A percentile compares a stretch with the other conserved stretches of the same genome.
Conservation (phyloP, 768 basidiomycete species). For the Russula sp. region DNA sequence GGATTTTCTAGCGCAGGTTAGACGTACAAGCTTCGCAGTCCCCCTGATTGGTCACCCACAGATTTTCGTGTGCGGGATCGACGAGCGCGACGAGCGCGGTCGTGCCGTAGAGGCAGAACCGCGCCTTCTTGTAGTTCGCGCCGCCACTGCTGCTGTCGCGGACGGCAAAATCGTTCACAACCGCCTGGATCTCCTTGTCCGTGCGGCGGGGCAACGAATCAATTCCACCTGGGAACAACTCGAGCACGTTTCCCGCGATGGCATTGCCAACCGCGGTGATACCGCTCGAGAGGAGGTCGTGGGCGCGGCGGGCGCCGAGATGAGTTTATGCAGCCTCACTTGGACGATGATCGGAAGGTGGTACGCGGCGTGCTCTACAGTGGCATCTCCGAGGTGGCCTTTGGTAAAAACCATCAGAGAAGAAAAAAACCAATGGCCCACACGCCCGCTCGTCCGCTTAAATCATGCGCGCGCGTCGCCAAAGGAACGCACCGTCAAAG, state of each 20-base stretch:
- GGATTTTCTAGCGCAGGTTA: too few relatives aligned
- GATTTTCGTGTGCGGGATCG: constrained; percentile 58
- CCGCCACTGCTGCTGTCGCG: constrained; percentile 29
- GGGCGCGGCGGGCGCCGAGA: constrained; percentile 25
- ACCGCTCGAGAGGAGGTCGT: constrained; percentile 32
- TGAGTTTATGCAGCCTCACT: constrained; percentile 30
- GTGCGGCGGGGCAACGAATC: constrained; percentile 35
- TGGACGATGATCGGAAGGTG: constrained; percentile 37
- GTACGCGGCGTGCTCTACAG: constrained; percentile 38
- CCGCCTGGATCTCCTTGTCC: constrained; percentile 47
- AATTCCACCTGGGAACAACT: constrained; percentile 47
- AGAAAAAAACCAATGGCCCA: too few relatives aligned
- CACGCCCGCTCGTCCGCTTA: too few relatives aligned
- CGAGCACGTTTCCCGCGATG: constrained; percentile 39
- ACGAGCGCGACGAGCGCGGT: constrained; percentile 70
- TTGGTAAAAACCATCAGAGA: too few relatives aligned
- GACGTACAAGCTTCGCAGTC: constrained; percentile 71
- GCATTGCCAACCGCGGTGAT: constrained; percentile 37
- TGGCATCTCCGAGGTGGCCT: constrained; percentile 45
- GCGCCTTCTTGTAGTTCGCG: constrained; percentile 58
- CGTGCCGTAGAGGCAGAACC: constrained; percentile 76
- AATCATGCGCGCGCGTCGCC: too few relatives aligned
- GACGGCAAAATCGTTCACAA: constrained; percentile 56
- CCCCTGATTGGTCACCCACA: constrained; percentile 80
- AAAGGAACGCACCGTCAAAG: constrained; percentile 36